Evolutionary conservation across 163 green algal genomes (phyloP).

Genomic region (Coccomyxa subellipsoidea): DNA sequence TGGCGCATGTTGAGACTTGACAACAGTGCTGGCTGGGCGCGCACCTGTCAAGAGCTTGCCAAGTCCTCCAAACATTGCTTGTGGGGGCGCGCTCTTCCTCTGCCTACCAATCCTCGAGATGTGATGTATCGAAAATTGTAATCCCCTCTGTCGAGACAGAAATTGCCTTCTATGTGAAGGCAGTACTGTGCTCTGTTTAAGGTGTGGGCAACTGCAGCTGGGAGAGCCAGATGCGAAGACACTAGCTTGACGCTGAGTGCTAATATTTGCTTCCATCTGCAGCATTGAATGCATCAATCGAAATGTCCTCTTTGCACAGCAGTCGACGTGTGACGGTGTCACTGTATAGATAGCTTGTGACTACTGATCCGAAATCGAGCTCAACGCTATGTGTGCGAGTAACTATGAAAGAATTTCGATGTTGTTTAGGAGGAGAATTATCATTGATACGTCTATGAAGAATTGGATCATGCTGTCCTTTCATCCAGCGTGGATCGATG

Average conservation of each 20-base stretch:
- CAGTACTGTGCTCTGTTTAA: not conserved
- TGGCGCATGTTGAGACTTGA: no score
- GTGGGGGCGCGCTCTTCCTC: not conserved
- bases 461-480: not conserved
- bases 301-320: not conserved
- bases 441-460: not conserved
- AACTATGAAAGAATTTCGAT: not conserved
- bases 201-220: not conserved
- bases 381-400: no score
- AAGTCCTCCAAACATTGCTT: constrained; percentile 40
- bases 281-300: not conserved
- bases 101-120: not conserved
- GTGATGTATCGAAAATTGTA: not conserved
- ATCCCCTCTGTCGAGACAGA: not conserved
- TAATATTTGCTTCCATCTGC: not conserved
- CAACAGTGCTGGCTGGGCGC: no score
- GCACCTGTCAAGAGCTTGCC: constrained; percentile 47
- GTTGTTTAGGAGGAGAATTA: not conserved
- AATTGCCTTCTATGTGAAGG: not conserved
- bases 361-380: not conserved
- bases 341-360: not conserved
- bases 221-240: not conserved
- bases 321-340: not conserved
- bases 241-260: not conserved
- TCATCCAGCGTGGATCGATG: not conserved